Evolutionary conservation across 176 grass and related monocot genomes (phyloP).

Genomic region (Aegilops bicornis): DNA sequence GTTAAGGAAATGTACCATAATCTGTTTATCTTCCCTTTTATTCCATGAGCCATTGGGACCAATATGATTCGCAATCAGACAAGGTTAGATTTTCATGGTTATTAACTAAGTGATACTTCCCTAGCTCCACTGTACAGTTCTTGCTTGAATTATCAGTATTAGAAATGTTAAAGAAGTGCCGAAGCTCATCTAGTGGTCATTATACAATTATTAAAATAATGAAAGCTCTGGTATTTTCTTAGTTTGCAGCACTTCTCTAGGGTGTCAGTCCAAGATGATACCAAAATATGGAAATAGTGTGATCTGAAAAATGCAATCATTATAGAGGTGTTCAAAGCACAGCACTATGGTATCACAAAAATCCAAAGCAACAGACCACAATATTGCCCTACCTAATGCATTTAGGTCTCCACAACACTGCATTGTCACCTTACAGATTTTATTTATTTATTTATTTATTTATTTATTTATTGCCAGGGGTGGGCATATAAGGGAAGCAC

Average conservation of each 20-base stretch:
- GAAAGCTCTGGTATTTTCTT: background rate
- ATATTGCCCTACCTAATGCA: background rate
- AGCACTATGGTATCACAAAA: background rate
- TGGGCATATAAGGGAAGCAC: slow-evolving; percentile 22
- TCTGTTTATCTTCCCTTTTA: background rate
- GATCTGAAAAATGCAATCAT: slow-evolving; percentile 4
- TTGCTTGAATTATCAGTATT: background rate
- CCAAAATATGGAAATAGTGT: background rate
- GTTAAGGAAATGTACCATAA: slow-evolving; percentile 1
- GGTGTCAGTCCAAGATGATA: background rate
- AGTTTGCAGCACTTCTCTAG: background rate
- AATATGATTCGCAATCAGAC: background rate
- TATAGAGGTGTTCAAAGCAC: background rate
- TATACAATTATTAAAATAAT: slow-evolving; percentile 3
- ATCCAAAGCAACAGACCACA: background rate
- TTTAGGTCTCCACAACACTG: background rate
- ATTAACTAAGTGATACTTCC: background rate
- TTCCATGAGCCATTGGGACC: background rate
- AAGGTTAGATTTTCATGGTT: background rate
- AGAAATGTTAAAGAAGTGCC: background rate
- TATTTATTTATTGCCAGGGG: background rate
- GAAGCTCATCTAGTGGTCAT: slow-evolving; percentile 13
- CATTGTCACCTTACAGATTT: slow-evolving; percentile 5
- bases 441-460: background rate
- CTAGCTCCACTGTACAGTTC: background rate